Evolutionary conservation across 2,329 filamentous ascomycete species (phyloP).

Genomic region (Penicillium sclerotigenum): DNA sequence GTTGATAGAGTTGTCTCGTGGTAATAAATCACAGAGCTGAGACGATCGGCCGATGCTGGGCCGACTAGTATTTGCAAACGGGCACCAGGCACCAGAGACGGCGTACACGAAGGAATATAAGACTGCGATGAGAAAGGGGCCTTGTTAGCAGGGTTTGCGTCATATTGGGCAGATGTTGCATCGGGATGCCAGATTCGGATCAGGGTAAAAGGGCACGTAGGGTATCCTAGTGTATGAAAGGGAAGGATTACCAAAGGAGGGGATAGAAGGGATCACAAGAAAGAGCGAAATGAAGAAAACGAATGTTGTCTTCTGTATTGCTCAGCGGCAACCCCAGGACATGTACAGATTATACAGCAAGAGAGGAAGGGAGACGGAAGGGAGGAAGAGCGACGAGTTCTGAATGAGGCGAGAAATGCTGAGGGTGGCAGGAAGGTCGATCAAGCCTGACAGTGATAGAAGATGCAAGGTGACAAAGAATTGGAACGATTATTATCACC

Average conservation of each 20-base stretch:
- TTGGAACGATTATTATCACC: constrained; percentile 27
- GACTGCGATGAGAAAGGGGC: constrained; percentile 17
- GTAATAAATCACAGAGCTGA: constrained; percentile 23
- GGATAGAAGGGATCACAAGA: constrained; percentile 19
- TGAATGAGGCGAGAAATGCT: constrained; percentile 27
- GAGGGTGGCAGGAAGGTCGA: constrained; percentile 18
- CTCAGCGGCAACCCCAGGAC: constrained; percentile 24
- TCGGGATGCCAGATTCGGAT: not conserved
- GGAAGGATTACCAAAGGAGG: constrained; percentile 24
- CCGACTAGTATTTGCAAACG: constrained; percentile 30
- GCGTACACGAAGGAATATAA: constrained; percentile 28
- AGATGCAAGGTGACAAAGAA: constrained; percentile 38
- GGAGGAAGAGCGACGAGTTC: constrained; percentile 19
- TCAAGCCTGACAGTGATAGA: constrained; percentile 14
- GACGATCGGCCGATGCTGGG: constrained; percentile 15
- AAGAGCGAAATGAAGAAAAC: constrained; percentile 14
- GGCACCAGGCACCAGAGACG: constrained; percentile 31
- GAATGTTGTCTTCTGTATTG: constrained; percentile 18
- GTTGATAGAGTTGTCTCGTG: constrained; percentile 10
- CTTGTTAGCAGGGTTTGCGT: constrained; percentile 17
- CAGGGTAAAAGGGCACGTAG: not conserved
- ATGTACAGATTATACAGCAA: constrained; percentile 32
- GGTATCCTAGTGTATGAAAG: not conserved
- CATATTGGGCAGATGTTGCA: not conserved
- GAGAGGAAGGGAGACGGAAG: constrained; percentile 26